Evolutionary conservation across 78 protist genomes (phyloP).

Genomic region (Acrasis kona): DNA sequence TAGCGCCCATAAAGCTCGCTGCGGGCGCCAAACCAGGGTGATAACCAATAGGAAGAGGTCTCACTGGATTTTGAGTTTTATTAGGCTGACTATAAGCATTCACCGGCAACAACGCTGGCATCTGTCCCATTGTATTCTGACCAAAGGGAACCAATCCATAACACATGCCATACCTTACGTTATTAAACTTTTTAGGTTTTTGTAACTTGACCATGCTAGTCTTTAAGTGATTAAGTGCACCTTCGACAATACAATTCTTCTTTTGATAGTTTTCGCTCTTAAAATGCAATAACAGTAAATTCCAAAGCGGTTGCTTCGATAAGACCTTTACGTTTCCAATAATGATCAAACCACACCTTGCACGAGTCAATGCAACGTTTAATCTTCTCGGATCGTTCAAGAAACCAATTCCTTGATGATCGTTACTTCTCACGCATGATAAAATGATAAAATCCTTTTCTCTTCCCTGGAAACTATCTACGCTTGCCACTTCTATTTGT

Average conservation of each 20-base stretch:
- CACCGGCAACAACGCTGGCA: no score
- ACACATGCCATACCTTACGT: not conserved
- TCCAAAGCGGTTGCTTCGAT: slow-evolving; percentile 89
- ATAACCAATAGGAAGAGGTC: slow-evolving; percentile 1
- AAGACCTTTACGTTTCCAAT: slow-evolving; percentile 94
- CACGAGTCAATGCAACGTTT: slow-evolving; percentile 99
- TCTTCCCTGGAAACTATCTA: slow-evolving; percentile 97
- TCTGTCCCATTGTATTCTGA: not conserved
- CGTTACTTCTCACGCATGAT: slow-evolving; percentile 97
- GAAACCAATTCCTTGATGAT: slow-evolving; percentile 97
- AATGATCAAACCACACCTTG: slow-evolving; percentile 90
- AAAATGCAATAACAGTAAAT: slow-evolving; percentile 84
- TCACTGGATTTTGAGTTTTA: not conserved
- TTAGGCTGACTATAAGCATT: no score
- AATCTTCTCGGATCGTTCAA: slow-evolving; percentile 96
- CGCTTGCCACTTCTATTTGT: slow-evolving; percentile 87
- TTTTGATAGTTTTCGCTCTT: slow-evolving; percentile 58
- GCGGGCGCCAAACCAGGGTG: not conserved
- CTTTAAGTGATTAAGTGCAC: slow-evolving; percentile 68
- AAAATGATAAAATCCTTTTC: slow-evolving; percentile 98
- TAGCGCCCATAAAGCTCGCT: no score
- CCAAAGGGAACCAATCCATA: not conserved
- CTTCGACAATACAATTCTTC: slow-evolving; percentile 85
- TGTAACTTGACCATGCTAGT: slow-evolving; percentile 14
- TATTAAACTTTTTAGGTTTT: slow-evolving; percentile 4